Percentiles rank a stretch among this genome's conserved stretches.
phyloP scores from a whole-genome alignment of 441 rosid species.

The Pelargonium myrrhifolium region DNA sequence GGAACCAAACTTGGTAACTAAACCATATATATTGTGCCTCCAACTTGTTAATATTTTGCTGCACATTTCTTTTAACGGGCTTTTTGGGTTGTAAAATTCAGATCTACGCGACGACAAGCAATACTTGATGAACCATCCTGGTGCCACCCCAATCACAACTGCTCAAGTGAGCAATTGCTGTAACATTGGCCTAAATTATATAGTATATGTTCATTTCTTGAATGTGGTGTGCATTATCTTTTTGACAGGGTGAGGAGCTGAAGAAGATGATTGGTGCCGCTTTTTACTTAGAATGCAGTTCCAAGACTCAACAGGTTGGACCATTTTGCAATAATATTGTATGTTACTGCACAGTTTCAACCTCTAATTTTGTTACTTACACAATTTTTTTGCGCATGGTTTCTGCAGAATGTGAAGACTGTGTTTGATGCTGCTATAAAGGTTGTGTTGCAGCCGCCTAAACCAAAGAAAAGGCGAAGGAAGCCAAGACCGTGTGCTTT shows the following conservation, averaged over 20 bases:
- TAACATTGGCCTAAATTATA: no score
- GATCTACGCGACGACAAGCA: conserved; percentile 74
- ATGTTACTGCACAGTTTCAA: no score
- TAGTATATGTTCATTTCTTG: no score
- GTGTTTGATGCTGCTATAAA: conserved; percentile 33
- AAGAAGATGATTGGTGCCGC: conserved; percentile 48
- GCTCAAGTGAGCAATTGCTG: conserved; percentile 35
- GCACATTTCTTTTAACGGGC: not conserved
- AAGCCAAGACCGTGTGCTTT: conserved; percentile 21
- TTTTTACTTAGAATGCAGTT: conserved; percentile 51
- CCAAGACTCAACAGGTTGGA: conserved; percentile 47
- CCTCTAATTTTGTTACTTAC: no score
- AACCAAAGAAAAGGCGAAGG: conserved; percentile 24
- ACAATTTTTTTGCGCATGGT: no score
- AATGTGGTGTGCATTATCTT: no score
- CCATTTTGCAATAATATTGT: not conserved
- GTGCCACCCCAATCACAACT: conserved; percentile 50
- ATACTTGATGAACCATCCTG: conserved; percentile 63
- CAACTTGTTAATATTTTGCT: not conserved
- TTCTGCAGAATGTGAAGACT: conserved; percentile 26
- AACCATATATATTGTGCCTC: not conserved
- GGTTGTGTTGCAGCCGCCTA: conserved; percentile 31
- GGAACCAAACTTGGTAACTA: conserved; percentile 75
- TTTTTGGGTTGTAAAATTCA: conserved; percentile 19
- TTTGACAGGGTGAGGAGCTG: conserved; percentile 43